A percentile compares a stretch with the other conserved stretches of the same genome.
Conservation (phyloP, 2,329 filamentous ascomycete species). For the Neonectria faginata region DNA sequence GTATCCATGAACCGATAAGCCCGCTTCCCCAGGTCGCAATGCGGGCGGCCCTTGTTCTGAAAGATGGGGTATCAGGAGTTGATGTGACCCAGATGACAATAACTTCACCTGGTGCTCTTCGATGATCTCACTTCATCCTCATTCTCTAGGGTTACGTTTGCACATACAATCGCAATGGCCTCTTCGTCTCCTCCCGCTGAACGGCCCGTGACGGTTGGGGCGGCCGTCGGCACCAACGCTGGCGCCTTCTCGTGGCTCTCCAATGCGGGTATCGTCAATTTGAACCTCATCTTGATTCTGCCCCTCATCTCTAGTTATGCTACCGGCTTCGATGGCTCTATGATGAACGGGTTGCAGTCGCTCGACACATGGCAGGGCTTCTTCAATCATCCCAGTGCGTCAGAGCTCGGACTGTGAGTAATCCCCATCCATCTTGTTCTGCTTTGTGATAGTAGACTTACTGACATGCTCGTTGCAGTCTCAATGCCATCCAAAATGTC, state of each 20-base stretch:
- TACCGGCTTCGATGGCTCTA: conserved; percentile 33
- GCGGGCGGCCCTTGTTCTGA: background rate
- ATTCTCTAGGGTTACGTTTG: background rate
- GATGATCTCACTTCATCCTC: background rate
- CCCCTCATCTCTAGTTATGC: conserved; percentile 23
- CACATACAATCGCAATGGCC: background rate
- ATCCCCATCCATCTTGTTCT: no score
- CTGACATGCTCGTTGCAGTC: conserved; percentile 4
- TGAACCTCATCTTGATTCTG: conserved; percentile 17
- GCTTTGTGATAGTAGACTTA: accelerated
- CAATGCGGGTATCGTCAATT: conserved; percentile 18
- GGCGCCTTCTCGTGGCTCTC: conserved; percentile 14
- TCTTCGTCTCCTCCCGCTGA: conserved; percentile 2
- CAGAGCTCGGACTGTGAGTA: conserved; percentile 20
- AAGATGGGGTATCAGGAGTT: background rate
- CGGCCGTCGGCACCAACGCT: background rate
- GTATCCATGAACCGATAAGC: conserved; percentile 1
- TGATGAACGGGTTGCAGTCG: conserved; percentile 31
- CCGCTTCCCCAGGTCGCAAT: background rate
- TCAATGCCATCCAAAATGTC: conserved; percentile 37
- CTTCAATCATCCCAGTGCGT: conserved; percentile 7
- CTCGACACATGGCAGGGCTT: conserved; percentile 8
- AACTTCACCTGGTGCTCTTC: background rate
- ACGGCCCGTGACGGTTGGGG: conserved; percentile 7
- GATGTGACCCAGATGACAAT: background rate